phyloP scores from a whole-genome alignment of 2,329 filamentous ascomycete genomes.

The Paracamarosporium sp. region DNA sequence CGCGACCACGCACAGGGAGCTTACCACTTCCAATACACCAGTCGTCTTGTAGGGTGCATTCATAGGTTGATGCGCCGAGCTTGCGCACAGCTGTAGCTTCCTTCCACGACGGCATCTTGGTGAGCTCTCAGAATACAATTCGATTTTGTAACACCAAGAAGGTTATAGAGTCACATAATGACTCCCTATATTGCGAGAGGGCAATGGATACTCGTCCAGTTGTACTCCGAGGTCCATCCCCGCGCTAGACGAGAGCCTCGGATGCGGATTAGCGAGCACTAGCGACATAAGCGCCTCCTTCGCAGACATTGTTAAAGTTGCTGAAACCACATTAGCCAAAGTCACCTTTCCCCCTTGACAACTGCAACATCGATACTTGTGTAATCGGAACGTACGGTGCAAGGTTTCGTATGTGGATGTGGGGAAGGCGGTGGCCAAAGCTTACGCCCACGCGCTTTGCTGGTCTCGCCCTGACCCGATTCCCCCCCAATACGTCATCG shows the following conservation, averaged over 20 bases:
- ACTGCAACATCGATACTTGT: neutral
- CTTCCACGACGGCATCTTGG: conserved; percentile 49
- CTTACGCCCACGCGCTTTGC: neutral
- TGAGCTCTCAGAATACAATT: neutral
- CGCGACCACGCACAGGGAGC: conserved; percentile 4
- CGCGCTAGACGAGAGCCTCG: conserved; percentile 11
- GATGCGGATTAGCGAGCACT: conserved; percentile 5
- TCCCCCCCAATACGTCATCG: conserved; percentile 3
- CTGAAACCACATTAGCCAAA: neutral
- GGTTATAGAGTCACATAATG: conserved; percentile 8
- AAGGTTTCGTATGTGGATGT: neutral
- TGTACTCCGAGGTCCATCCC: conserved; percentile 8
- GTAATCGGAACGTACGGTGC: neutral
- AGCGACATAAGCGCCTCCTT: neutral
- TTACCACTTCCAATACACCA: conserved; percentile 72
- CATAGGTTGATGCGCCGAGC: conserved; percentile 64
- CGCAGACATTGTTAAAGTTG: neutral
- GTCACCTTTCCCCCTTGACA: neutral
- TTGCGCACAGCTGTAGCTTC: conserved; percentile 58
- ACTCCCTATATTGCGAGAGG: neutral
- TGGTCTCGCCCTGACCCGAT: neutral
- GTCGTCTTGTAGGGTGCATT: conserved; percentile 60
- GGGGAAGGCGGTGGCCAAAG: neutral
- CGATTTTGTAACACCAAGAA: neutral
- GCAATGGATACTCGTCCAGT: neutral